A percentile compares a stretch with the other conserved stretches of the same genome.
These are phyloP conservation scores for Parafenestella ontariensis DNA, from an alignment of 2,329 filamentous ascomycete species.

Conservation along the genomic window DNA sequence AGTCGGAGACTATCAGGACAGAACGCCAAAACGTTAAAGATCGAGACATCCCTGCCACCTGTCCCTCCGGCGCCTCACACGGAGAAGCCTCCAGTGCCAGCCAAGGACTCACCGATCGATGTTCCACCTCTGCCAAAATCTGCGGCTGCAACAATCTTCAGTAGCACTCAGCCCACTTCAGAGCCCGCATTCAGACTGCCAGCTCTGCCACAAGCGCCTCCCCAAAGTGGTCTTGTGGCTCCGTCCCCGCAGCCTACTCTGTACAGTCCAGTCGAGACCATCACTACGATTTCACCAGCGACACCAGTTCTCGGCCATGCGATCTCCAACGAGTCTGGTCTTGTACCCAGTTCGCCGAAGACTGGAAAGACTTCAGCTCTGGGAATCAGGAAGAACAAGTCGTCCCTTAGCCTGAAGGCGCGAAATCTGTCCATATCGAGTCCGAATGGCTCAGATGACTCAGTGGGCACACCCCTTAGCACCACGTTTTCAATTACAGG, in stretches of 20 bases:
- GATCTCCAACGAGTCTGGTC: conserved; percentile 53
- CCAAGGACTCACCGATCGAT: conserved; percentile 43
- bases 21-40: conserved; percentile 83
- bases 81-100: conserved; percentile 41
- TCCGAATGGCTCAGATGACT: conserved; percentile 68
- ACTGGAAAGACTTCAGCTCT: conserved; percentile 37
- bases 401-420: conserved; percentile 70
- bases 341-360: conserved; percentile 46
- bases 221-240: conserved; percentile 32
- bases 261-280: conserved; percentile 51
- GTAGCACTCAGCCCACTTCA: conserved; percentile 29
- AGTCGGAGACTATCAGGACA: conserved; percentile 81
- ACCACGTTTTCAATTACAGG: conserved; percentile 65
- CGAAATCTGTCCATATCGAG: conserved; percentile 74
- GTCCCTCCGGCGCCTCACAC: conserved; percentile 43
- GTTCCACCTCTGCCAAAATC: conserved; percentile 46
- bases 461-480: conserved; percentile 76
- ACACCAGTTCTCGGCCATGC: conserved; percentile 47
- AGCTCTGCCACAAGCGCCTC: conserved; percentile 38
- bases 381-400: conserved; percentile 58
- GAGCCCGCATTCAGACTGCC: conserved; percentile 44
- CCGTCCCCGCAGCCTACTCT: conserved; percentile 45
- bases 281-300: conserved; percentile 50
- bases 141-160: conserved; percentile 40
- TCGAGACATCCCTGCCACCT: conserved; percentile 70